phyloP scores from a whole-genome alignment of 495 filamentous ascomycete genomes.

The Penicillium dipodomyicola region DNA sequence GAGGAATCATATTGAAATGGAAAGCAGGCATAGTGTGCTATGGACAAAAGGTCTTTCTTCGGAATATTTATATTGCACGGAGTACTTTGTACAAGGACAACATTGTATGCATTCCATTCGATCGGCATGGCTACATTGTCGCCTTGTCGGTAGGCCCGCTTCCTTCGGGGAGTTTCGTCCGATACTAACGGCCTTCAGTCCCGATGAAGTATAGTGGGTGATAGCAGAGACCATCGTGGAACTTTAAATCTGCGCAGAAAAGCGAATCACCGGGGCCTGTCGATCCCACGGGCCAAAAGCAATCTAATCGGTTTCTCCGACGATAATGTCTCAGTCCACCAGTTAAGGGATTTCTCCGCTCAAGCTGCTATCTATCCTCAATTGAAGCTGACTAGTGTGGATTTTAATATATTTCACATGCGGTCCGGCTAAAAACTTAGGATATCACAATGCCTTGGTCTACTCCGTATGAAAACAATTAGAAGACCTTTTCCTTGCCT shows the following conservation, averaged over 20 bases:
- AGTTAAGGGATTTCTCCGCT: not conserved
- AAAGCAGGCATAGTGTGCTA: not conserved
- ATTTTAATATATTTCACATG: not conserved
- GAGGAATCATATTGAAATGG: slow-evolving; percentile 8
- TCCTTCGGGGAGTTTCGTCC: not conserved
- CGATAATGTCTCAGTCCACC: not conserved
- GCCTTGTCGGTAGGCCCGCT: not conserved
- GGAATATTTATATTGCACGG: not conserved
- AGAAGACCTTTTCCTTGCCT: no score
- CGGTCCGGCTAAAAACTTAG: no score
- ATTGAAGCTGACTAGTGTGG: not conserved
- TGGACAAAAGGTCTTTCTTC: not conserved
- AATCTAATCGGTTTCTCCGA: not conserved
- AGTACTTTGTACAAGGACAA: not conserved
- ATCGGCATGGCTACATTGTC: not conserved
- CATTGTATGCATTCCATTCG: not conserved
- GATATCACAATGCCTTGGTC: no score
- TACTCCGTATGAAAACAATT: no score
- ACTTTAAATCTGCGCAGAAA: not conserved
- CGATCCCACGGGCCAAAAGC: no score
- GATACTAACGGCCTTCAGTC: slow-evolving; percentile 16
- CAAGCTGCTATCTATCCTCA: not conserved
- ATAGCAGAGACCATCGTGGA: slow-evolving; percentile 1
- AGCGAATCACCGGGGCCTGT: no score
- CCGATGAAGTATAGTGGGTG: slow-evolving; percentile 18